Percentiles rank a stretch among this genome's conserved stretches.
Evolutionary conservation across 768 basidiomycete species (phyloP).

Genomic region (Lyophyllum semitale): DNA sequence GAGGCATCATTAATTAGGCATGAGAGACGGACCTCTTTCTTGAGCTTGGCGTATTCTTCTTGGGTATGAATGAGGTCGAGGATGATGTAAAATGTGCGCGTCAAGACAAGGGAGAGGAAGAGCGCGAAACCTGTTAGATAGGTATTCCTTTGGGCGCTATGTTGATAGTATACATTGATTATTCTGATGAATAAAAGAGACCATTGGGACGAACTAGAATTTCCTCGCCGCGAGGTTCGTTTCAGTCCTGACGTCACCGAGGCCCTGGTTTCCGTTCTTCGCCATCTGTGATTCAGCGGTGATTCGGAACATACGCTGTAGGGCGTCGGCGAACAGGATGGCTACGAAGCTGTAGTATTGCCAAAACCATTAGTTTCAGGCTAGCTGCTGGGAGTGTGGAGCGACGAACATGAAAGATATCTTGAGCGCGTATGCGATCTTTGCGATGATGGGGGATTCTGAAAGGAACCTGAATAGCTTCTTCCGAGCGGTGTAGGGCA

Average conservation of each 20-base stretch:
- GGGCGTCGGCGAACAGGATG: constrained; percentile 86
- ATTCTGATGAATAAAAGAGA: neutral
- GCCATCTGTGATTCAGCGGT: constrained; percentile 71
- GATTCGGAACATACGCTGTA: constrained; percentile 90
- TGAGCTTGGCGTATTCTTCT: constrained; percentile 84
- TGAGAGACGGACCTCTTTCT: constrained; percentile 47
- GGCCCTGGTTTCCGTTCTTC: constrained; percentile 51
- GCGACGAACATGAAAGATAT: constrained; percentile 85
- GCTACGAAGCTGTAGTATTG: constrained; percentile 68
- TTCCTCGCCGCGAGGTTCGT: constrained; percentile 90
- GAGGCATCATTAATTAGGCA: neutral
- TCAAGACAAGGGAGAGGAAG: constrained; percentile 93
- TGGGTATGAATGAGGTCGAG: constrained; percentile 90
- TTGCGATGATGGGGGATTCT: constrained; percentile 71
- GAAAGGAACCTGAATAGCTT: constrained; percentile 72
- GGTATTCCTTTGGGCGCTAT: constrained; percentile 83
- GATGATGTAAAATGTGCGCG: constrained; percentile 89
- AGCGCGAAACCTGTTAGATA: constrained; percentile 93
- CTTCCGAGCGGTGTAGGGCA: constrained; percentile 79
- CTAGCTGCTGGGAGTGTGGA: neutral
- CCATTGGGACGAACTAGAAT: constrained; percentile 72
- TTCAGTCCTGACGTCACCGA: constrained; percentile 73
- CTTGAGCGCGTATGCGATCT: constrained; percentile 88
- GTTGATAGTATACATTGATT: neutral
- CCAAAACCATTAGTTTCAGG: neutral